These are phyloP conservation scores for Fusarium goolgardi DNA, from an alignment of 2,329 filamentous ascomycete species.

Conservation along the genomic window DNA sequence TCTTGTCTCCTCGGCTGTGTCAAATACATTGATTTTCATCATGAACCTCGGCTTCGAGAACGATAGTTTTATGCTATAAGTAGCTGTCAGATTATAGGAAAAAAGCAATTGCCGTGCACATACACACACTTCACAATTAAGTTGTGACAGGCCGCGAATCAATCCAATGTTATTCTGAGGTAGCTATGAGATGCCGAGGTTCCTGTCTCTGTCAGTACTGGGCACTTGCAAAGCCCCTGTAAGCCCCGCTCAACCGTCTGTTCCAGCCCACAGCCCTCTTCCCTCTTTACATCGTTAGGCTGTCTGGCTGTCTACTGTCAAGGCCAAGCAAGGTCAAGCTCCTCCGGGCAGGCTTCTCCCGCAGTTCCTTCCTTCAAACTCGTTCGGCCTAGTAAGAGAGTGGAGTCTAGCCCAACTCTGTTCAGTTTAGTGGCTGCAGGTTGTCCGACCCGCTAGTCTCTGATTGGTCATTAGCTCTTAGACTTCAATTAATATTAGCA, in stretches of 20 bases:
- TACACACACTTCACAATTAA: slow-evolving; percentile 4
- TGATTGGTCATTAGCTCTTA: not conserved
- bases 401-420: not conserved
- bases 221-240: slow-evolving; percentile 10
- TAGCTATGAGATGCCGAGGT: slow-evolving; percentile 21
- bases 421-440: not conserved
- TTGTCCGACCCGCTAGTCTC: not conserved
- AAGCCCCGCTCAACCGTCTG: slow-evolving; percentile 9
- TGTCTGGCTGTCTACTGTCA: not conserved
- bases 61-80: slow-evolving; percentile 1
- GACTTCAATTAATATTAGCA: not conserved
- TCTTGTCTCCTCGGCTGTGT: slow-evolving; percentile 8
- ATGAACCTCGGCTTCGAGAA: slow-evolving; percentile 14
- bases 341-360: slow-evolving; percentile 9
- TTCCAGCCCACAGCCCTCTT: not conserved
- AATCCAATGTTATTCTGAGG: not conserved
- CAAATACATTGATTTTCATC: slow-evolving; percentile 8
- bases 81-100: not conserved
- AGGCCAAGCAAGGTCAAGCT: slow-evolving; percentile 15
- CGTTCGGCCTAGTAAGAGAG: not conserved
- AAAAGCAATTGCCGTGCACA: not conserved
- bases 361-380: slow-evolving; percentile 1
- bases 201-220: not conserved
- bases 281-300: not conserved
- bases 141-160: slow-evolving; percentile 4